Base-by-base conservation (phyloP, 108 stramenopile genomes). In the Cyclostephanos invisitatus region DNA sequence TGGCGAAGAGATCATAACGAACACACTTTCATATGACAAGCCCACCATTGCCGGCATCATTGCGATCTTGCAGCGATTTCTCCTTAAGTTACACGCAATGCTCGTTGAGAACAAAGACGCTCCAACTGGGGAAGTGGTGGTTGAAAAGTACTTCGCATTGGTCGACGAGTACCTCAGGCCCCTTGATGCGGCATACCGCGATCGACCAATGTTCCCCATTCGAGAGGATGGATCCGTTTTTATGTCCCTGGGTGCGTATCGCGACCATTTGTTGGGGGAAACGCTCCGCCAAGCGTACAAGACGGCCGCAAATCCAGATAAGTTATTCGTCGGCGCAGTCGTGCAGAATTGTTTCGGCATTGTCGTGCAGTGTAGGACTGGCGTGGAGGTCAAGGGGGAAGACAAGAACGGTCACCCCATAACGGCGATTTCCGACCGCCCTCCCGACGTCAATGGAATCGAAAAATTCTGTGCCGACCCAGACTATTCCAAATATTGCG, bases 271-370 rank as follows among this genome's bases (percentile, higher is more conserved):
- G 21, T 86, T 93, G 61, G 81, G 84, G 6, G 82, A 87, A 38
- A 98, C 97, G 12, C 69, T 98, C 5, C 78, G 74, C 2, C 83
- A 83, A 49, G 91, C 95, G 17, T 98, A 87, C 83, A 73, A 78
- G 21, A 83, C 89, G 51, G 94, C 94, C 12, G 62, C 78, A 22
- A 5, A 84, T 67, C 97, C 97, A 10, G 88, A 96, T 17, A 72
- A 79, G 46, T 59, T 98, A 40, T 95, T 84, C 64, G 86, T 97
- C 21, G 96, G 96, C 22, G 83, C 92, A 8, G 91, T 97, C 14
- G 79, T 91, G 28, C 96, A 98, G 85, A 98, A 98, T 71, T 98
- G 97, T 86, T 90, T 92, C 44, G 91, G 90, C 18, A 60, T 80
- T 47, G 82, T 64, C 48, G 68, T 61, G 17, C 21, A 48, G 15